Conservation (phyloP, 257 asterid genomes). For the Fraxinus americana region DNA sequence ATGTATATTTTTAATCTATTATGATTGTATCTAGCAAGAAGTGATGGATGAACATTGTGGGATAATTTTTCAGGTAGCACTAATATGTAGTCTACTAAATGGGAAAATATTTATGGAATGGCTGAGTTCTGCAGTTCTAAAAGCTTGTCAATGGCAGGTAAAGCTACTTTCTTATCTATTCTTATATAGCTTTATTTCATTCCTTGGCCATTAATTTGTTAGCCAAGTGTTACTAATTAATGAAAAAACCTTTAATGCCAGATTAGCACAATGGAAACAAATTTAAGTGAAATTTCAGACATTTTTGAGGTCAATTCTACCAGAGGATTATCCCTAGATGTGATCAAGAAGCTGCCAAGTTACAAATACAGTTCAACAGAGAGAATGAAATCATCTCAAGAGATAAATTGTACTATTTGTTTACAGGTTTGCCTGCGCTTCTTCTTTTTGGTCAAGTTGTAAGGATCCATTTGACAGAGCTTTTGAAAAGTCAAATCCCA, state of each 20-base stretch:
- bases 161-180: background rate
- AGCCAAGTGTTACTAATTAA: slow-evolving; percentile 12
- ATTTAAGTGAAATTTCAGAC: slow-evolving; percentile 43
- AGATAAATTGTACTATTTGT: slow-evolving; percentile 42
- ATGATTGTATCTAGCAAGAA: background rate
- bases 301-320: slow-evolving; percentile 39
- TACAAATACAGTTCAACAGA: slow-evolving; percentile 13
- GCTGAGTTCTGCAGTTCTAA: slow-evolving; percentile 93
- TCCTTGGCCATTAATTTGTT: background rate
- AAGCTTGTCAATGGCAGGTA: slow-evolving; percentile 97
- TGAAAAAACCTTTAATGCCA: background rate
- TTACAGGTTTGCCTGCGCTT: slow-evolving; percentile 30
- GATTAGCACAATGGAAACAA: slow-evolving; percentile 31
- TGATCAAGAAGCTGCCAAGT: slow-evolving; percentile 37
- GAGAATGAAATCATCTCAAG: background rate
- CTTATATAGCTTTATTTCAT: background rate
- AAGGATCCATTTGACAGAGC: no score
- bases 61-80: slow-evolving; percentile 60
- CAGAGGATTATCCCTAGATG: slow-evolving; percentile 34
- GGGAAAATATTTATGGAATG: slow-evolving; percentile 97
- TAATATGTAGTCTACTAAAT: slow-evolving; percentile 74
- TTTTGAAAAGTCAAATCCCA: no score
- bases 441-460: background rate
- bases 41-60: background rate
- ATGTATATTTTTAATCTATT: background rate